Evolutionary conservation across 306 rosid species (phyloP).

Genomic region (Prunus fruticosa): DNA sequence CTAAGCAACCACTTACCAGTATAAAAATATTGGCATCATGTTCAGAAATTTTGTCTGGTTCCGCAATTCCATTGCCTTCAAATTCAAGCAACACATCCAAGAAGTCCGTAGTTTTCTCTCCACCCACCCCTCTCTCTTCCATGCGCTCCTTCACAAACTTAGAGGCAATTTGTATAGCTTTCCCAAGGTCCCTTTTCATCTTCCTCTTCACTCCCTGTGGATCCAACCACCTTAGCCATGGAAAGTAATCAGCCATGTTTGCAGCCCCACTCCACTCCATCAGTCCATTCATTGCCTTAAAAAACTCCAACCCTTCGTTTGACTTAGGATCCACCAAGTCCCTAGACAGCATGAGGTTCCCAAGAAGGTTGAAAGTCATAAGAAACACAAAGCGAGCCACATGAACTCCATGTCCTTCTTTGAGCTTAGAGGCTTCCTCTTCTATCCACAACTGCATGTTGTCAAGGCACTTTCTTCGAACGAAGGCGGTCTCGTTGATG

Average conservation of each 20-base stretch:
- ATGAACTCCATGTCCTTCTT: slow-evolving; percentile 30
- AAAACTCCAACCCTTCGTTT: slow-evolving; percentile 45
- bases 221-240: slow-evolving; percentile 51
- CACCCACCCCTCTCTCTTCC: background rate
- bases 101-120: slow-evolving; percentile 33
- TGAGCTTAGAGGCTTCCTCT: slow-evolving; percentile 24
- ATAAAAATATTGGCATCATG: slow-evolving; percentile 49
- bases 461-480: slow-evolving; percentile 45
- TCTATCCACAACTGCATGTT: slow-evolving; percentile 50
- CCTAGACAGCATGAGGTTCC: slow-evolving; percentile 54
- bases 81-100: slow-evolving; percentile 57
- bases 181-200: slow-evolving; percentile 53
- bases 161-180: slow-evolving; percentile 41
- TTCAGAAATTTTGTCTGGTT: slow-evolving; percentile 36
- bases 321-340: slow-evolving; percentile 48
- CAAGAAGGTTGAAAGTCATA: slow-evolving; percentile 52
- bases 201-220: slow-evolving; percentile 43
- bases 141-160: slow-evolving; percentile 40
- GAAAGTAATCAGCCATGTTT: slow-evolving; percentile 45
- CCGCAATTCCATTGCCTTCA: slow-evolving; percentile 36
- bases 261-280: slow-evolving; percentile 54
- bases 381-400: slow-evolving; percentile 53
- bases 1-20: slow-evolving; percentile 26
- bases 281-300: slow-evolving; percentile 33
- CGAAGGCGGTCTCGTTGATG: slow-evolving; percentile 34